Evolutionary conservation across 495 filamentous ascomycete species (phyloP), one percentile per base, ranked within the genome.

Genomic region (Penicillium canariense): DNA sequence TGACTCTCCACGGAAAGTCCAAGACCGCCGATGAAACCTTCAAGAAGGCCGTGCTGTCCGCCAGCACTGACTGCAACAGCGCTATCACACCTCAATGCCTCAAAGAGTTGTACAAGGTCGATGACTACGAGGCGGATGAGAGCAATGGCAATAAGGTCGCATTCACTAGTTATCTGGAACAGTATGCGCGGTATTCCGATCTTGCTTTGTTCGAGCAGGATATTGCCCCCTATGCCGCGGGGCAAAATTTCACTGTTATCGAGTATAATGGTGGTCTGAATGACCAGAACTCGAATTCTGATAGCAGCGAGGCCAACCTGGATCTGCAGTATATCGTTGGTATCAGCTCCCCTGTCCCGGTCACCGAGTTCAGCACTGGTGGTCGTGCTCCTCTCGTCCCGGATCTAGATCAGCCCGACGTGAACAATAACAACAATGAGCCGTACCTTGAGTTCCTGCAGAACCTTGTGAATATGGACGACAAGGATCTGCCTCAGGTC

Each of bases 401-500:
- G 1, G 85, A 88, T 51, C 68, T 81, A 8, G 77, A 80, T 51
- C 67, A 83, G 59, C 85, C 84, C 0, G 67, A 76, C 42, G 57
- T 67, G 9, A 61, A 73, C 38, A 54, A 79, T 59, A 79, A 87
- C 60, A 75, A 73, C 53, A 91, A 91, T 67, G 88, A 92, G 76
- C 89, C 89, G 0, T 94, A 89, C 65, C 73, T 91, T 5, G 80
- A 84, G 2, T 90, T 85, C 58, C 79, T 91, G 28, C 77, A 84
- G 22, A 84, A 83, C 56, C 68, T 88, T 2, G 70, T 85, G 12
- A 73, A 72, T 42, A 52, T 75, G 44, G 62, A 68, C 17, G 68
- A 80, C 46, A 52, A 65, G 12, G 73, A 84, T 7, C 77, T 96
- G 9, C 90, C 90, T 1, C 83, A 87, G 54, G 83, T 88, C 11